Base-by-base conservation (phyloP, 2,329 filamentous ascomycete genomes). In the Fusarium secorum region DNA sequence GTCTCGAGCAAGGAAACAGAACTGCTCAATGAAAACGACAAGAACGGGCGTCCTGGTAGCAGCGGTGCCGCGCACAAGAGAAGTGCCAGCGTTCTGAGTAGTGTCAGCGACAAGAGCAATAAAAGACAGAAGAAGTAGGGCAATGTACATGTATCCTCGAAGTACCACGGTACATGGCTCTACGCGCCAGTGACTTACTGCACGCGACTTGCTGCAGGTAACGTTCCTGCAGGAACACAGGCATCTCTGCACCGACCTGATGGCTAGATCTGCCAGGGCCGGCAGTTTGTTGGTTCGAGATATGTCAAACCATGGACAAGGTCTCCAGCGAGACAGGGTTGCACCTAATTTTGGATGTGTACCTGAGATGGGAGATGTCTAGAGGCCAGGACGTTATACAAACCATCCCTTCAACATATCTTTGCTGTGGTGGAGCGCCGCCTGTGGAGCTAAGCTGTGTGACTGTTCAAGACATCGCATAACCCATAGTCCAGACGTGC, bases 21-120 rank as follows among this genome's bases (percentile, higher is more conserved):
- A 46, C 71, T 67, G 35, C 66, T 70, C n/a, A 65, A 36, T 11
- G 70, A 74, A 33, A 64, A 75, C n/a, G 79, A 77, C 39, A 81
- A 75, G 70, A 74, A 70, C 20, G 64, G 60, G 15, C 76, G 81
- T 46, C 81, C 81, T 4, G 78, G 77, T 18, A 83, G 81, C 68
- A 84, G 83, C 67, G 77, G 81, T 44, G 79, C 78, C 13, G 74
- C 81, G 1, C 90, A 92, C 70, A 97, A 97, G 83, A 88, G 94
- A 64, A 96, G 93, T 78, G 93, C 93, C 3, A 97, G 93, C 79
- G 93, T 94, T 35, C 79, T 97, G 57, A 95, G 93, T 78, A 83
- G 85, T 20, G 83, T 83, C 10, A 94, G 91, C 78, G 90, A 93
- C 65, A 88, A 88, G 80, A 88, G 85, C 72, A 75, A 81, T 7